phyloP scores from a whole-genome alignment of 768 basidiomycete species.

The Psilocybe subaeruginosa region DNA sequence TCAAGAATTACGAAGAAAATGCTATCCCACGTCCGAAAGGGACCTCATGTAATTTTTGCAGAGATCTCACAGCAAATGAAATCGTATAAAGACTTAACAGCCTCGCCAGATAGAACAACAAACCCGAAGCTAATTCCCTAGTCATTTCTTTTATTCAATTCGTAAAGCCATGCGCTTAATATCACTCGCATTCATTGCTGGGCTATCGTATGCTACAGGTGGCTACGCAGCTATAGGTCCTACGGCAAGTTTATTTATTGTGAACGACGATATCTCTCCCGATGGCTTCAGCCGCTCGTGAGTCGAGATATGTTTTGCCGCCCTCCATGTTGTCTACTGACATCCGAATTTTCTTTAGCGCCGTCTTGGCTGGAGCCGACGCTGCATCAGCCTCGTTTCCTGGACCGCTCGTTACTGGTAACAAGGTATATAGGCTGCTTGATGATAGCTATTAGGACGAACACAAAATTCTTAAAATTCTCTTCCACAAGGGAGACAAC shows the following conservation, averaged over 20 bases:
- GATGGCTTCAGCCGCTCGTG: slow-evolving; percentile 12
- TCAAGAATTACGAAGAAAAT: too few relatives aligned
- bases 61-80: too few relatives aligned
- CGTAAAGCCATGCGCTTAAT: too few relatives aligned
- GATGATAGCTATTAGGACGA: not conserved
- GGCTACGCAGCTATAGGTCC: not conserved
- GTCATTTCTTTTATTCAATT: too few relatives aligned
- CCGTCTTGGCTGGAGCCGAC: slow-evolving; percentile 14
- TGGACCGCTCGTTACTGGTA: slow-evolving; percentile 23
- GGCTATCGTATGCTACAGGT: too few relatives aligned
- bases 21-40: too few relatives aligned
- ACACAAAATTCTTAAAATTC: too few relatives aligned
- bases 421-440: slow-evolving; percentile 13
- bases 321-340: not conserved
- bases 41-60: too few relatives aligned
- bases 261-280: slow-evolving; percentile 2
- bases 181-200: too few relatives aligned
- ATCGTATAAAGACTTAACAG: too few relatives aligned
- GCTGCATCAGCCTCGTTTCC: slow-evolving; percentile 16
- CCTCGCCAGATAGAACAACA: too few relatives aligned
- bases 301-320: not conserved
- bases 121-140: too few relatives aligned
- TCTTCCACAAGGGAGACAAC: slow-evolving; percentile 1
- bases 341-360: not conserved
- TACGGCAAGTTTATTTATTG: not conserved